Conservation (phyloP, 352 stramenopile species). For the Phytophthora meadii region DNA sequence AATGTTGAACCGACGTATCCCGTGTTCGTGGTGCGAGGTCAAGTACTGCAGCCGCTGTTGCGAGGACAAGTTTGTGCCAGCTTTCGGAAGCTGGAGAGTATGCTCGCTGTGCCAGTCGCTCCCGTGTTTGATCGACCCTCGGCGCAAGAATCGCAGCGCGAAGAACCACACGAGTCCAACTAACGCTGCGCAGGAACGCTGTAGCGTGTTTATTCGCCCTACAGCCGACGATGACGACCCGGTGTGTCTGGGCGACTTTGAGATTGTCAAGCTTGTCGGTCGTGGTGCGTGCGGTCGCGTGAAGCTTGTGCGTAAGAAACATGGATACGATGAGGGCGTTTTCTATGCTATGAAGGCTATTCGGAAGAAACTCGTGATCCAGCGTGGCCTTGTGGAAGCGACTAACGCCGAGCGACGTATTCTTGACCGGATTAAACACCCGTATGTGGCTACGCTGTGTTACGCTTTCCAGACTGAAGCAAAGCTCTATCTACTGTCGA, state of each 20-base stretch:
- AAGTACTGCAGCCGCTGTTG: slow-evolving; percentile 88
- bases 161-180: slow-evolving; percentile 71
- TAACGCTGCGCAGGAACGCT: slow-evolving; percentile 48
- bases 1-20: slow-evolving; percentile 79
- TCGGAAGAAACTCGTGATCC: slow-evolving; percentile 89
- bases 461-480: slow-evolving; percentile 92
- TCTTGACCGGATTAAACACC: slow-evolving; percentile 93
- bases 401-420: slow-evolving; percentile 92
- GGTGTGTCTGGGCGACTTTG: slow-evolving; percentile 92
- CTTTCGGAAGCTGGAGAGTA: slow-evolving; percentile 80
- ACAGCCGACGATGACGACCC: slow-evolving; percentile 57
- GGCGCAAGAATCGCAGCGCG: slow-evolving; percentile 73
- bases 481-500: slow-evolving; percentile 91
- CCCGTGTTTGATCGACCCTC: slow-evolving; percentile 82
- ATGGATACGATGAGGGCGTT: slow-evolving; percentile 77
- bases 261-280: slow-evolving; percentile 98
- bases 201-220: slow-evolving; percentile 83
- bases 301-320: slow-evolving; percentile 90
- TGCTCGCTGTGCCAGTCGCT: slow-evolving; percentile 82
- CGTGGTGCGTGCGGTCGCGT: slow-evolving; percentile 91
- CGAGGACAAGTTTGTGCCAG: slow-evolving; percentile 85
- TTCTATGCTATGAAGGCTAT: slow-evolving; percentile 91
- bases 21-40: slow-evolving; percentile 87
- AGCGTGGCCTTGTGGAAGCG: slow-evolving; percentile 88
- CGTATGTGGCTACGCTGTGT: slow-evolving; percentile 96